Conservation (phyloP, 2,329 filamentous ascomycete species). For the Sclerotinia borealis region DNA sequence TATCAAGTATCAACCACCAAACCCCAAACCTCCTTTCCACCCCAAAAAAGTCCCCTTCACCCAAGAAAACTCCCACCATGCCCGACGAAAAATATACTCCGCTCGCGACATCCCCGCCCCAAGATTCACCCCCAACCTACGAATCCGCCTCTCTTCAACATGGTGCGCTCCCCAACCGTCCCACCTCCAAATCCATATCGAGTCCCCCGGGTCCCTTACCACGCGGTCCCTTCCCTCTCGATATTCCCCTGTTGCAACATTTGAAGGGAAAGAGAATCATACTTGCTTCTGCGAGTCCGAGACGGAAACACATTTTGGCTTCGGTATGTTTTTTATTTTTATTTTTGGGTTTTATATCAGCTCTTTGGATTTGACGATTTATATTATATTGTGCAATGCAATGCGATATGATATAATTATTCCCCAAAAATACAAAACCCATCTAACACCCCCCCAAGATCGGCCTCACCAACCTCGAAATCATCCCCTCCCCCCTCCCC, state of each 20-base stretch:
- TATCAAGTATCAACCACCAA: too few relatives aligned
- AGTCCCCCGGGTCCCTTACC: conserved; percentile 19
- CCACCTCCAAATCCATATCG: conserved; percentile 13
- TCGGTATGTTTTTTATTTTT: conserved; percentile 43
- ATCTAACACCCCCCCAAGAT: conserved; percentile 44
- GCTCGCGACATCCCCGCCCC: not conserved
- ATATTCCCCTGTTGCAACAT: conserved; percentile 71
- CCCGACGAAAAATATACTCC: not conserved
- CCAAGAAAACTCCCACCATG: not conserved
- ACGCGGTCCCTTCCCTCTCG: conserved; percentile 57
- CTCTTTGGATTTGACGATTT: not conserved
- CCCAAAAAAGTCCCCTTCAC: too few relatives aligned
- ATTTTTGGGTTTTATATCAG: too few relatives aligned
- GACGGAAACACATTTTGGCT: conserved; percentile 73
- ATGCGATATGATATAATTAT: too few relatives aligned
- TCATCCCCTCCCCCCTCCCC: conserved; percentile 74
- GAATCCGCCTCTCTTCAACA: conserved; percentile 24
- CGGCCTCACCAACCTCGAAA: conserved; percentile 74
- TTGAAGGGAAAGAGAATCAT: conserved; percentile 77
- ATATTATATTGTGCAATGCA: not conserved
- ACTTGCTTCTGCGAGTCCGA: conserved; percentile 82
- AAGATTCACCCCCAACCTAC: conserved; percentile 25
- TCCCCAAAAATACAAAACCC: too few relatives aligned
- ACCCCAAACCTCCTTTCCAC: not conserved
- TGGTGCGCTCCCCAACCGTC: conserved; percentile 21